Evolutionary conservation across 2,329 filamentous ascomycete species (phyloP), one percentile per base, ranked within the genome.

Genomic region (Aspergillus fumigatus): DNA sequence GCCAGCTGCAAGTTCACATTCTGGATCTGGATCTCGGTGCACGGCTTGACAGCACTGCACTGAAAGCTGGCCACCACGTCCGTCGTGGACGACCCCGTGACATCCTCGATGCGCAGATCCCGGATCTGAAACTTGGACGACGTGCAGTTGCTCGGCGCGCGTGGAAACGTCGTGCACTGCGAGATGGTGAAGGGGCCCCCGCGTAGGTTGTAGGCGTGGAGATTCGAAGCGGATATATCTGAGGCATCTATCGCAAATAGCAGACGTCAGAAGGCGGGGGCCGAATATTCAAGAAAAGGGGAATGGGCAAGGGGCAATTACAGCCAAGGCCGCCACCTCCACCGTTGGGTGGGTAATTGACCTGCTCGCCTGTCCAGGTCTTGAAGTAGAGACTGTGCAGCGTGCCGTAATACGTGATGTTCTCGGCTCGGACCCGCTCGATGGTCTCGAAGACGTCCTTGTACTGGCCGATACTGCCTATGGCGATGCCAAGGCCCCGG

Each of bases 391-490:
- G 50, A 14, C 60, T 62, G 43, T 82, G 77, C 1, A 75, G 63
- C 3, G 79, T 82, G 56, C 79, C 74, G 50, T 74, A 61, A 52
- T 77, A 77, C 2, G 70, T 72, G 32, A 83, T 74, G 61, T 84
- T 80, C 8, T 73, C 70, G 1, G 75, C 80, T 4, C 70, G 73
- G 38, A 85, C 72, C 54, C 79, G 76, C 62, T 82, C 75, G 11
- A 86, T 74, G 10, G 74, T 76, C 61, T 85, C 81, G 56, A 73
- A 79, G 2, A 66, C 59, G 9, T 71, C 76, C 0, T 77, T 69
- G 58, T 82, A 84, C 67, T 85, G 83, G 0, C 81, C 83, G 45
- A 86, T 80, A 27, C 78, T 82, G 2, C 83, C 83, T 17, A 86
- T 75, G 1, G 83, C 81, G n/a, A 85, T 70, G 2, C 82, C 81